Base-by-base conservation (phyloP, 768 basidiomycete genomes). In the Leccinum imitatum region DNA sequence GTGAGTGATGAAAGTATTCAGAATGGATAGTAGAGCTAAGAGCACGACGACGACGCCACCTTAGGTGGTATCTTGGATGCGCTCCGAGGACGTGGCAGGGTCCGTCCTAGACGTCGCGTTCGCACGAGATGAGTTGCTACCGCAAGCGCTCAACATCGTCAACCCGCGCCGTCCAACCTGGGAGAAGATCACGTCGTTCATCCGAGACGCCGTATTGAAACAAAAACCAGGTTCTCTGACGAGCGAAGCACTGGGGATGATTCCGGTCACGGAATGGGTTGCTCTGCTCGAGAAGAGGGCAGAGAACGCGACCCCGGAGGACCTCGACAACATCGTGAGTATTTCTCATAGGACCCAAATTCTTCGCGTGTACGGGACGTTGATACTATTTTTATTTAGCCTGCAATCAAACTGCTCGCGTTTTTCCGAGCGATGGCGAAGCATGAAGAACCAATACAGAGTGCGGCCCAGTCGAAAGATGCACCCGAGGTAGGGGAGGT, bases 121-220 rank as follows among this genome's bases (percentile, higher is more conserved):
- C 50, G 46, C 63, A 35, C 55, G 65, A 7, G 50, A 54, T 10
- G 59, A 62, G 0, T 3, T 8, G 44, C 10, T 44, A 19, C 72
- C 74, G 2, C 56, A 60, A 23, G 69, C 69, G 4, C 60, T 76
- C 30, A 78, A 80, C 62, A 53, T 79, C 13, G 76, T 76, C 2
- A 77, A 79, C 65, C 78, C 79, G 1, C 68, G 65, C 11, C 73
- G 74, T 2, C 61, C 76, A 11, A 27, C 67, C 2, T 80, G 77
- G 71, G 55, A 59, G 15, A 54, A 51, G 6, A 44, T 77, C 15
- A 66, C 78, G 21, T 41, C 62, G 15, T 58, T 52, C 27, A 58
- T 78, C 17, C 64, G 65, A 30, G 62, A 60, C 17, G 61, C 64
- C 0, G 50, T 71, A 3, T 23, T 64, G 31, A 53, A 69, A 30